Conservation (phyloP, 1,139 yeast species). For the Saccharomyces hybrid region DNA sequence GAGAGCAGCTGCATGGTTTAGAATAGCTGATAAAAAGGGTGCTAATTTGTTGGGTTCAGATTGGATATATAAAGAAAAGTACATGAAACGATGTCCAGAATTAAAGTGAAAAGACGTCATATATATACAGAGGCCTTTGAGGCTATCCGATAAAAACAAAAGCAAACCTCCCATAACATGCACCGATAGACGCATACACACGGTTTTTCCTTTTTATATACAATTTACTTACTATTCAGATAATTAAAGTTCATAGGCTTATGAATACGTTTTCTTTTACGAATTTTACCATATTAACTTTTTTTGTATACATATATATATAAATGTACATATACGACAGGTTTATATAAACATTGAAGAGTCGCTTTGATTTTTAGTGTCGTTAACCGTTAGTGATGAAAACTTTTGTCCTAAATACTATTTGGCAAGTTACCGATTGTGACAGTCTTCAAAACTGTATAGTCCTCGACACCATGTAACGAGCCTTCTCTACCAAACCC, state of each 20-base stretch:
- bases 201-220: neutral
- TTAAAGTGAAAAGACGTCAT: neutral
- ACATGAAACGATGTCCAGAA: slow-evolving; percentile 23
- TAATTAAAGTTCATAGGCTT: neutral
- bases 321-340: neutral
- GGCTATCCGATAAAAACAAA: neutral
- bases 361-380: neutral
- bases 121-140: neutral
- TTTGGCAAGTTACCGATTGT: slow-evolving; percentile 37
- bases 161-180: neutral
- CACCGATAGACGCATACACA: neutral
- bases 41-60: slow-evolving; percentile 60
- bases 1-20: slow-evolving; percentile 65
- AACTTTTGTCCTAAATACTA: neutral
- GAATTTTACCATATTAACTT: neutral
- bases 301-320: neutral
- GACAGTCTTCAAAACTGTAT: slow-evolving; percentile 56
- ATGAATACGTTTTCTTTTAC: neutral
- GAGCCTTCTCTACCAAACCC: slow-evolving; percentile 84
- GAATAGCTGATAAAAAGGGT: slow-evolving; percentile 61
- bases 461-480: slow-evolving; percentile 67
- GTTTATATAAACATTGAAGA: neutral
- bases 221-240: neutral
- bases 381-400: no score
- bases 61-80: slow-evolving; percentile 74